phyloP scores from a whole-genome alignment of 2,329 filamentous ascomycete species.

The Colletotrichum sansevieriae region DNA sequence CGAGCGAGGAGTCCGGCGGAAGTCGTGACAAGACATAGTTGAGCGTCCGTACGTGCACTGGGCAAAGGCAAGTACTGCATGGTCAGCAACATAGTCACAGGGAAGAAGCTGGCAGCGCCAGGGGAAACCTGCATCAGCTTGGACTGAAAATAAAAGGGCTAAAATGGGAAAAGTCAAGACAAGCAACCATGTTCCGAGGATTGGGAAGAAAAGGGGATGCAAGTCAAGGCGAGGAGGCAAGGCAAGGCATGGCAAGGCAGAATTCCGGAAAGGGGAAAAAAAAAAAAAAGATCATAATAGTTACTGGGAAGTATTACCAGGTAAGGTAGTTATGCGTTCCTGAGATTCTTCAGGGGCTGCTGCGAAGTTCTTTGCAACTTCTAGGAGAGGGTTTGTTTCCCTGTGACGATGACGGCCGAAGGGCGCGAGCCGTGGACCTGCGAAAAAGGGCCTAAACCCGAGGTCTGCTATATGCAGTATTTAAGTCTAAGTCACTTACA shows the following conservation, averaged over 20 bases:
- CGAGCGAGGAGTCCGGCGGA: not conserved
- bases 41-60: too few species aligned
- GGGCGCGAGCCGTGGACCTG: too few species aligned
- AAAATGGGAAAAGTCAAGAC: not conserved
- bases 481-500: not conserved
- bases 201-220: too few species aligned
- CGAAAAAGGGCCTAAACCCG: not conserved
- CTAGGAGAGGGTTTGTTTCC: constrained; percentile 12
- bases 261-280: too few species aligned
- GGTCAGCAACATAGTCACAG: not conserved
- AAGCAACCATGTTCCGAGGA: too few species aligned
- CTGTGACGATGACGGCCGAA: not conserved
- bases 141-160: constrained; percentile 14
- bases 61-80: too few species aligned
- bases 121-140: constrained; percentile 21
- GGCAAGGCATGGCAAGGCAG: too few species aligned
- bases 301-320: too few species aligned
- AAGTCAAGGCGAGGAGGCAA: too few species aligned
- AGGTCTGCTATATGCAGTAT: too few species aligned
- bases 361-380: constrained; percentile 25
- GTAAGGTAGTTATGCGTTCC: not conserved
- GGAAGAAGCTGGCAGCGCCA: constrained; percentile 27
- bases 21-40: not conserved
- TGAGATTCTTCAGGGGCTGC: constrained; percentile 37
- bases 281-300: too few species aligned